Evolutionary conservation across 768 basidiomycete species (phyloP), one percentile per base, ranked within the genome.

Genomic region (Asterophora lycoperdoides): DNA sequence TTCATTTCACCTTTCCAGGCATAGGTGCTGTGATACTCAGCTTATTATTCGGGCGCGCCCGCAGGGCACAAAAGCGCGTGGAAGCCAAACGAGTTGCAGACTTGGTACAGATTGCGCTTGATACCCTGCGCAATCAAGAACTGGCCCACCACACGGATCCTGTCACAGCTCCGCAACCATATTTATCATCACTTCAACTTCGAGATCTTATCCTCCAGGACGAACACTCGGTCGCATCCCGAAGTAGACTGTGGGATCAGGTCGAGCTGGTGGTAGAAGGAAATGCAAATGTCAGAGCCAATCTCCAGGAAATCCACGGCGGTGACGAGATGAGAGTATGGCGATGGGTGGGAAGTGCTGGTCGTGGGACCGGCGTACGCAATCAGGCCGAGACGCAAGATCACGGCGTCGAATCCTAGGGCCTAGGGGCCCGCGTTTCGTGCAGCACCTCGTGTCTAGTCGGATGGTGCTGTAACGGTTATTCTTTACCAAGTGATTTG

Each of bases 241-340:
- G 90, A 49, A 75, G 76, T 49, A 73, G 79, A 40, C 59, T 96
- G 38, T 96, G 93, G 93, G 75, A 81, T 50, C 75, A 78, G 55
- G 93, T 96, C 41, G 89, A 91, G 64, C 78, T 76, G 45, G 71
- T 93, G 42, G 92, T 96, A 3, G 93, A 94, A 67, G 80, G 83
- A 46, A 96, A 96, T 69, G 80, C 89, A 26, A 96, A 96, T 66
- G 89, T 96, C 36, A 79, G 89, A 53, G 83, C 81, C 26, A 88
- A 86, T 63, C 70, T 91, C 44, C 88, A 89, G 66, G 93, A 95
- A 65, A 78, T 89, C 40, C 75, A 74, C 52, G 86, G 86, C 56
- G 92, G 93, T 9, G 91, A 94, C 65, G 90, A 92, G 68, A 76
- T 84, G 68, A 80, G 89, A 55, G 92, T 92, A 48, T 95, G 93